Conservation (phyloP, 257 asterid species). For the Nicotiana noctiflora region DNA sequence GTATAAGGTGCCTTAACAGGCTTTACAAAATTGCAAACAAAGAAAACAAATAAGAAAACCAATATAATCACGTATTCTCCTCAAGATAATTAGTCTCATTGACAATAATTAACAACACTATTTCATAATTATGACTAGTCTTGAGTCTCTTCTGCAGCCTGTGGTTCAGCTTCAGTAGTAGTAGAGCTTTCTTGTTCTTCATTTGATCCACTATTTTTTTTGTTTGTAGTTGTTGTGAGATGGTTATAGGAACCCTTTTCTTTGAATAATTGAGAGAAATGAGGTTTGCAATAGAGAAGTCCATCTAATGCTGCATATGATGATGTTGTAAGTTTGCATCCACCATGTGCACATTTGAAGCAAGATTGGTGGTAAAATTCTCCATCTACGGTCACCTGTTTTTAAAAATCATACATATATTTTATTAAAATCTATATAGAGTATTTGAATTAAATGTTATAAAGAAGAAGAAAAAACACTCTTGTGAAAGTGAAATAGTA, state of each 20-base stretch:
- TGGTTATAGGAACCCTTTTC: conserved; percentile 70
- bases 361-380: conserved; percentile 70
- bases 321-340: conserved; percentile 62
- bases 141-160: not conserved
- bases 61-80: not conserved
- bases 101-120: not conserved
- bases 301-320: conserved; percentile 78
- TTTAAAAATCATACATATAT: not conserved
- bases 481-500: not conserved
- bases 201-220: conserved; percentile 21
- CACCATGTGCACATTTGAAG: conserved; percentile 82
- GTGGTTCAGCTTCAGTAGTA: not conserved
- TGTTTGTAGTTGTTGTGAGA: conserved; percentile 43
- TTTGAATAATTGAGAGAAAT: conserved; percentile 67
- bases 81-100: not conserved
- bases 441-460: not conserved
- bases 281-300: conserved; percentile 70
- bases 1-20: not conserved
- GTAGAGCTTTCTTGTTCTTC: not conserved
- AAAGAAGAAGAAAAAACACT: not conserved
- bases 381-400: conserved; percentile 71
- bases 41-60: not conserved
- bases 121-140: not conserved
- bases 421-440: not conserved
- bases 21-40: not conserved